These are phyloP conservation scores for Cicer pinnatifidum DNA, from an alignment of 306 rosid species.

Conservation along the genomic window DNA sequence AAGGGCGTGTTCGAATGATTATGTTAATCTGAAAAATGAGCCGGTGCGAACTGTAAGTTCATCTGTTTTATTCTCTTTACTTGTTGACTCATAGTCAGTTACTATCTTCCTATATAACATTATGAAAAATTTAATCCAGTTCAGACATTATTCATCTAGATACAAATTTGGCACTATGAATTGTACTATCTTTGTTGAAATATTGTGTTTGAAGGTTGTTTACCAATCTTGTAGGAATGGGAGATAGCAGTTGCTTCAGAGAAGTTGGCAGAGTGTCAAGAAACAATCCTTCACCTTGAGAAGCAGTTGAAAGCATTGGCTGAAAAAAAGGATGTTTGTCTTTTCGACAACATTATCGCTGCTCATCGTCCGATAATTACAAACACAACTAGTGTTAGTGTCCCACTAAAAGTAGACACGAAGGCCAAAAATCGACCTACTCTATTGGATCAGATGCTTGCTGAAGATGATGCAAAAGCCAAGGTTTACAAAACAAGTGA, in stretches of 20 bases:
- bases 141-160: neutral
- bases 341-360: constrained; percentile 62
- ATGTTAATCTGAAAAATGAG: constrained; percentile 54
- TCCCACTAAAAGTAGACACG: constrained; percentile 38
- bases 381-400: constrained; percentile 38
- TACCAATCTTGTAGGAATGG: constrained; percentile 66
- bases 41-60: constrained; percentile 71
- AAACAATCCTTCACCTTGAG: constrained; percentile 84
- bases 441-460: constrained; percentile 75
- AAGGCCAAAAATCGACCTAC: constrained; percentile 57
- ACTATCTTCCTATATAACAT: constrained; percentile 16
- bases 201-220: constrained; percentile 29
- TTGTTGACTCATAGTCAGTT: neutral
- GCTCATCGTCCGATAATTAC: constrained; percentile 42
- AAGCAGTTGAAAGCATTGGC: constrained; percentile 91
- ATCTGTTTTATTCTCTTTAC: constrained; percentile 35
- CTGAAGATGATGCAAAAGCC: constrained; percentile 60
- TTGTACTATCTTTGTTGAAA: neutral
- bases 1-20: constrained; percentile 48
- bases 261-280: constrained; percentile 96
- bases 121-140: neutral
- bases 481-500: constrained; percentile 48
- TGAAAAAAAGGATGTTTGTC: constrained; percentile 66
- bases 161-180: neutral
- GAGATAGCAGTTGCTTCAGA: constrained; percentile 91